phyloP scores from a whole-genome alignment of 352 stramenopile species.

The Phytophthora sp. region DNA sequence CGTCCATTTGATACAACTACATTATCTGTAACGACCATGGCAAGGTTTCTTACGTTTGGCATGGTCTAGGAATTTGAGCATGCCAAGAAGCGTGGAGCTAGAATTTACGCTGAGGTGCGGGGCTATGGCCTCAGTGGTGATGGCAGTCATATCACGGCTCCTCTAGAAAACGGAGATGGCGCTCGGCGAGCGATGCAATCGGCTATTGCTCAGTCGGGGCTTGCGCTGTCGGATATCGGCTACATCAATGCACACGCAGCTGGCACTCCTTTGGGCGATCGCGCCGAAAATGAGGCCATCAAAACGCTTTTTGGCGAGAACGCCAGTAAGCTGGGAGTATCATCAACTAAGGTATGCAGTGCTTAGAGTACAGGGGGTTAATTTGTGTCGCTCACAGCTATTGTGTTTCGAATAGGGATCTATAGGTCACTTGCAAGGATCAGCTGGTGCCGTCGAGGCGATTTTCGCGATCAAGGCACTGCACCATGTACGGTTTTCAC shows the following conservation, averaged over 20 bases:
- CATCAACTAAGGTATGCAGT: constrained; percentile 82
- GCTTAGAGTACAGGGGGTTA: no score
- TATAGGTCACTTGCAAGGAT: constrained; percentile 94
- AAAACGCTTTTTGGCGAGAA: constrained; percentile 74
- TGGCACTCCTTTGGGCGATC: constrained; percentile 95
- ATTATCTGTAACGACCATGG: neutral
- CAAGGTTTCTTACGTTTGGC: neutral
- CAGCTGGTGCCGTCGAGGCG: constrained; percentile 95
- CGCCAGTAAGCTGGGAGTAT: constrained; percentile 55
- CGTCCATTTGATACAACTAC: neutral
- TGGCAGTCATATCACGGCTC: constrained; percentile 91
- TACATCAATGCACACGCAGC: constrained; percentile 99
- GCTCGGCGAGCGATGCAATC: constrained; percentile 89
- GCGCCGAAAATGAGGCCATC: constrained; percentile 92
- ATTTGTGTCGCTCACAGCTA: neutral
- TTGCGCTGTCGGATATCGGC: constrained; percentile 84
- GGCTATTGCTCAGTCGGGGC: constrained; percentile 77
- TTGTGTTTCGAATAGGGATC: constrained; percentile 47
- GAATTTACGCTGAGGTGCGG: constrained; percentile 94
- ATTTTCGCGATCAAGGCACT: constrained; percentile 93
- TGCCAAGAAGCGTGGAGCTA: constrained; percentile 87
- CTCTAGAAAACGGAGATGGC: constrained; percentile 60
- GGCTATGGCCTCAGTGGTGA: constrained; percentile 96
- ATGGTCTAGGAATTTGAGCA: constrained; percentile 79
- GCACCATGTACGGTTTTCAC: constrained; percentile 56